Base-by-base conservation (phyloP, 768 basidiomycete species). In the Russula foetens region DNA sequence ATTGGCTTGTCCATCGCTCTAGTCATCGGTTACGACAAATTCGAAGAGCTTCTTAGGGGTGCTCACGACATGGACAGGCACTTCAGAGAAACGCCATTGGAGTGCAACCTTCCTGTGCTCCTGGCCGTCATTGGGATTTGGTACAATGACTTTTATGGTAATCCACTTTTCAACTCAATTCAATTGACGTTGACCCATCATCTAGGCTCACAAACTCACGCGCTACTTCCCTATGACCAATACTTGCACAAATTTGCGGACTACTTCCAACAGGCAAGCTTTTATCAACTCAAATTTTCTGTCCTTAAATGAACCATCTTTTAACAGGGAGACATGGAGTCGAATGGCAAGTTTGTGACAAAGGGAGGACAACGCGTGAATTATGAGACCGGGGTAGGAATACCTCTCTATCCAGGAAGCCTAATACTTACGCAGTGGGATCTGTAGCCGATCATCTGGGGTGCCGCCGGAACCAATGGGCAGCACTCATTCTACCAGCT, bases 401-500 rank as follows among this genome's bases (percentile, higher is more conserved):
- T 49, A 8, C 47, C n/a, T 17, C 21, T 26, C 44, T 43, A 43
- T 56, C 51, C 11, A 53, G 26, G 4, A 19, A 14, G 44, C 24
- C 53, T 45, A 53, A 55, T 29, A 50, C 58, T 66, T 19, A 62
- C 58, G 24, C 46, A 28, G n/a, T n/a, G 2, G 29, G 2, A 38
- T 45, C 14, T 21, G 14, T 67, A 94, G 87, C 96, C 97, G 15
- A 98, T 99, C 76, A 90, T 98, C 73, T 99, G 97, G 97, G 97
- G 96, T 67, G 95, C 95, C 11, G 87, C 92, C 0, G 97, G 96
- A 45, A 98, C 97, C 41, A 98, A 98, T 74, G 97, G 96, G 59
- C 96, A 98, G 73, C 97, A 99, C 77, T 98, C 97, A 9, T 98
- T 99, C 83, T 99, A 99, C 78, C 96, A 98, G 75, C 88, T 98